These are phyloP conservation scores for Citrus sp. DNA, from an alignment of 345 rosid species.

Conservation along the genomic window DNA sequence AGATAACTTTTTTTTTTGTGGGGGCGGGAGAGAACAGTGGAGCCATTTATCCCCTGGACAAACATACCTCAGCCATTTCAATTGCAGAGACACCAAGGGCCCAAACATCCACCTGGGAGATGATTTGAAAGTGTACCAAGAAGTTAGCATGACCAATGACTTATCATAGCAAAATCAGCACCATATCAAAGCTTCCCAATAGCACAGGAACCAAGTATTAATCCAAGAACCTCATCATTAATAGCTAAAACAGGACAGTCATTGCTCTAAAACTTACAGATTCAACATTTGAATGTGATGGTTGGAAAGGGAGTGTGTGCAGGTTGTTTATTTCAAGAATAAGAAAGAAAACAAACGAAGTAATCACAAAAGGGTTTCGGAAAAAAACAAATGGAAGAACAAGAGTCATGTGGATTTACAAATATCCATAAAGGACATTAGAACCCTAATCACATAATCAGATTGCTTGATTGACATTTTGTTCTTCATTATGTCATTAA, in stretches of 20 bases:
- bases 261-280: not conserved
- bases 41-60: slow-evolving; percentile 10
- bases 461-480: not conserved
- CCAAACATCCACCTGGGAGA: slow-evolving; percentile 96
- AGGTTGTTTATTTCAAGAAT: not conserved
- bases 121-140: slow-evolving; percentile 7
- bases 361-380: too few species aligned
- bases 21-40: not conserved
- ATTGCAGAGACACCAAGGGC: slow-evolving; percentile 99
- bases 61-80: slow-evolving; percentile 98
- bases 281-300: not conserved
- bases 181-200: not conserved
- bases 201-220: not conserved
- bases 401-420: not conserved
- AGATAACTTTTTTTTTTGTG: not conserved
- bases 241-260: not conserved
- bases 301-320: too few species aligned
- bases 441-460: not conserved
- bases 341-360: not conserved
- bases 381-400: too few species aligned
- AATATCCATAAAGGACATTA: not conserved
- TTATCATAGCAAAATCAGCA: not conserved
- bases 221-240: not conserved
- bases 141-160: slow-evolving; percentile 6
- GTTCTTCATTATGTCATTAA: not conserved